Evolutionary conservation across 179 eudicot genomes (phyloP), one percentile per base, ranked within the genome.

Genomic region (Spergularia azorica): DNA sequence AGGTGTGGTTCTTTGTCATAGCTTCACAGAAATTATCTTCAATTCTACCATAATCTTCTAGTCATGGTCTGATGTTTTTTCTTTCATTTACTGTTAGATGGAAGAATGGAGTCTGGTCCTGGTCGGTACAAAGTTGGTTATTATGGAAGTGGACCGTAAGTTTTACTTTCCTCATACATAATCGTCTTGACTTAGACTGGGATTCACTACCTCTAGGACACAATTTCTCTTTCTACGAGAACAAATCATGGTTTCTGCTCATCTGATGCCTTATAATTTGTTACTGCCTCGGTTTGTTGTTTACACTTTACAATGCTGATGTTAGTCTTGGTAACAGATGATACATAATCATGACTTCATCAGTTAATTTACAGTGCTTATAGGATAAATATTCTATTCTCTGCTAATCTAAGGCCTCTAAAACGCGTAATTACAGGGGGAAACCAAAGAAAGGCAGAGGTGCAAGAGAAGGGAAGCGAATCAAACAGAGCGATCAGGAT

Each of bases 391-490:
- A 14, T 68, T 67, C 41, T 59, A 17, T 62, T 32, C 64, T 38
- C n/a, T 63, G 10, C 67, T 59, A 26, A 79, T 67, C 20, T 17
- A 13, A 71, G 67, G 58, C 61, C 0, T 56, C 32, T 26, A 1
- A 26, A 26, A 26, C 48, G 1, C 48, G 48, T 43, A 12, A 60
- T 71, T 52, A 58, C 79, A 94, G 98, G 77, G 98, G 97, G 55
- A 92, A 94, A 80, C 94, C 92, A 11, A 94, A 82, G 90, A 90
- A 82, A 81, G 97, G 98, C 20, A 90, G 98, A 83, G 91, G 89
- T 14, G 96, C 88, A 14, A 86, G 97, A 75, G 98, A 94, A 78
- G 94, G 88, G 68, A 94, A 89, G 85, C 87, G 96, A 84, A 79
- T 80, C 76, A 87, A 85, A 82, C 97, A 86, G 52, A 84, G 87